Evolutionary conservation across 805 yeast genomes (phyloP).

Genomic region (Teunomyces pallodes): DNA sequence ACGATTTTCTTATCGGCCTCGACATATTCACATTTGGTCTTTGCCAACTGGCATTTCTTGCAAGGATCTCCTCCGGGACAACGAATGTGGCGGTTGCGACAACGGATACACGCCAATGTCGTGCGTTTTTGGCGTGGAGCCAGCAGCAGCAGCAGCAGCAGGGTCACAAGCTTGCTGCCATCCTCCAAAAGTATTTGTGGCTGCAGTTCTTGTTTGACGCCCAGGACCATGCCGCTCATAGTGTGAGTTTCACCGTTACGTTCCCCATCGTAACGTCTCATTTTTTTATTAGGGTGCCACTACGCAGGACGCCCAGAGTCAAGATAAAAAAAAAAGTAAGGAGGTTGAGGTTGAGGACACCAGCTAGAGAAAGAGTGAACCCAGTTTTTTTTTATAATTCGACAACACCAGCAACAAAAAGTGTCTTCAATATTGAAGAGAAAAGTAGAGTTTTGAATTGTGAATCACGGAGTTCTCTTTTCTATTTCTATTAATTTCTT

Average conservation of each 20-base stretch:
- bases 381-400: no score
- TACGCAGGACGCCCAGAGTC: not conserved
- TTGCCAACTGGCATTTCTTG: constrained; percentile 54
- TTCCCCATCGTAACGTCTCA: not conserved
- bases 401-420: no score
- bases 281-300: not conserved
- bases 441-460: no score
- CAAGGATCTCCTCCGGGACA: constrained; percentile 83
- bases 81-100: constrained; percentile 69
- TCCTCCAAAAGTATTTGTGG: not conserved
- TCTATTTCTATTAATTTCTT: no score
- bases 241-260: not conserved
- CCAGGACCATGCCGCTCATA: constrained; percentile 8
- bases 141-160: not conserved
- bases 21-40: constrained; percentile 62
- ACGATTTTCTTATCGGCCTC: constrained; percentile 73
- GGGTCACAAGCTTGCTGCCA: not conserved
- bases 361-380: no score
- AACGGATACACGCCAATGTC: constrained; percentile 56
- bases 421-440: no score
- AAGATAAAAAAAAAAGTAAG: no score
- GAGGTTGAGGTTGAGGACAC: no score
- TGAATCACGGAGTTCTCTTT: no score
- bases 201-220: constrained; percentile 1
- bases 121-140: constrained; percentile 23